Percentiles rank a stretch among this genome's conserved stretches.
Evolutionary conservation across 129 eudicot species (phyloP).

Genomic region (Flaveria brownii): DNA sequence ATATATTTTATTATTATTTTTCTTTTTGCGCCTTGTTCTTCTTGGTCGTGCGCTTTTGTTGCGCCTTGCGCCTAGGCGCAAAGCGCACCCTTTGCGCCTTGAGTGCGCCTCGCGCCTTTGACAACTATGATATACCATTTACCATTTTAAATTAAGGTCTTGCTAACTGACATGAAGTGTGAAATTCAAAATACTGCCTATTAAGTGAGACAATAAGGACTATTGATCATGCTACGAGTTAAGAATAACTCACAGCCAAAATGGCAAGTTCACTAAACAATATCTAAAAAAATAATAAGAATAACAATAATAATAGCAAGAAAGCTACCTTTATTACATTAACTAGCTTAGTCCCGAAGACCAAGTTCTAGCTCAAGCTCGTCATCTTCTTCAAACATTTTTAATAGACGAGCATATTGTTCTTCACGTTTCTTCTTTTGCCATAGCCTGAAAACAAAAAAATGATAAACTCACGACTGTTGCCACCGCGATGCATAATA

Average conservation of each 20-base stretch:
- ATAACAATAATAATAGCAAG: neutral
- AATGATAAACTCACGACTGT: slow-evolving; percentile 53
- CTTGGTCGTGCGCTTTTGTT: no score
- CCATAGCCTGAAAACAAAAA: slow-evolving; percentile 80
- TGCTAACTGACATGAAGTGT: neutral
- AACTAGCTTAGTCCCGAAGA: slow-evolving; percentile 66
- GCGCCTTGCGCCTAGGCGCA: no score
- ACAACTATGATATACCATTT: neutral
- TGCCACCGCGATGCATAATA: slow-evolving; percentile 51
- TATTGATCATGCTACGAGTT: neutral
- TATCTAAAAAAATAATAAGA: neutral
- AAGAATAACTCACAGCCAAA: neutral
- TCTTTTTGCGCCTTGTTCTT: no score
- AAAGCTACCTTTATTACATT: slow-evolving; percentile 40
- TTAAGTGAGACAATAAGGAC: neutral
- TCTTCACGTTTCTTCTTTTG: slow-evolving; percentile 94
- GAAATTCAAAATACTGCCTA: neutral
- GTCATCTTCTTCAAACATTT: slow-evolving; percentile 96
- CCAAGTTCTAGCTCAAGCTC: slow-evolving; percentile 97
- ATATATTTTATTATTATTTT: no score
- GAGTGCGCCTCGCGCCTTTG: no score
- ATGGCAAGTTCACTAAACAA: neutral
- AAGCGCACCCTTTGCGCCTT: no score
- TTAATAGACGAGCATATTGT: slow-evolving; percentile 85
- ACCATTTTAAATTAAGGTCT: neutral